These are phyloP conservation scores for Gracilaria gracilis DNA, from an alignment of 23 red algal genomes.

Conservation along the genomic window DNA sequence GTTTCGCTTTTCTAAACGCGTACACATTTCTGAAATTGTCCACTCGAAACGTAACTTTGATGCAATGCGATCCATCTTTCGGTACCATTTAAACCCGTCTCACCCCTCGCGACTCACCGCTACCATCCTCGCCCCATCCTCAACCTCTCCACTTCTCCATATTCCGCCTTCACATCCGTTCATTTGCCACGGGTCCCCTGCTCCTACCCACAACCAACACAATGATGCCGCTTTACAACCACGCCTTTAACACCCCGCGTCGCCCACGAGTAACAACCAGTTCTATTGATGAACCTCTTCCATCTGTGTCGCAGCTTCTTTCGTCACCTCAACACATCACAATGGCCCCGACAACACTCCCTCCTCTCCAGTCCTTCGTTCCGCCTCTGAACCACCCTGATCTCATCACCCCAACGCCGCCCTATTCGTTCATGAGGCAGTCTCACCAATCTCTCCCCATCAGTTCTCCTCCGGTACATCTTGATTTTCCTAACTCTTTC, in stretches of 20 bases:
- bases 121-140: not conserved
- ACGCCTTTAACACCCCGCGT: not conserved
- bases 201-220: no score
- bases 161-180: not conserved
- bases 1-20: no score
- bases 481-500: not conserved
- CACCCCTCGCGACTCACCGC: not conserved
- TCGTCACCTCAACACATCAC: not conserved
- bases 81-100: not conserved
- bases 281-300: not conserved
- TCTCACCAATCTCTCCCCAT: not conserved
- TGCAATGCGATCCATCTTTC: not conserved
- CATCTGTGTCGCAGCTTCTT: not conserved
- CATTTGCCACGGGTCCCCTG: no score
- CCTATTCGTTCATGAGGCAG: not conserved
- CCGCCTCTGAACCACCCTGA: not conserved
- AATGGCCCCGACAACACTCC: not conserved
- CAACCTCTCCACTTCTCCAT: not conserved
- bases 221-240: not conserved
- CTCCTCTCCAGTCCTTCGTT: not conserved
- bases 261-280: not conserved
- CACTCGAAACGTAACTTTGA: no score
- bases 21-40: no score
- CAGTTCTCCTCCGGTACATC: not conserved
- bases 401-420: not conserved